These are phyloP conservation scores for Pseudogymnoascus verrucosus DNA, from an alignment of 2,329 filamentous ascomycete genomes.

Conservation along the genomic window DNA sequence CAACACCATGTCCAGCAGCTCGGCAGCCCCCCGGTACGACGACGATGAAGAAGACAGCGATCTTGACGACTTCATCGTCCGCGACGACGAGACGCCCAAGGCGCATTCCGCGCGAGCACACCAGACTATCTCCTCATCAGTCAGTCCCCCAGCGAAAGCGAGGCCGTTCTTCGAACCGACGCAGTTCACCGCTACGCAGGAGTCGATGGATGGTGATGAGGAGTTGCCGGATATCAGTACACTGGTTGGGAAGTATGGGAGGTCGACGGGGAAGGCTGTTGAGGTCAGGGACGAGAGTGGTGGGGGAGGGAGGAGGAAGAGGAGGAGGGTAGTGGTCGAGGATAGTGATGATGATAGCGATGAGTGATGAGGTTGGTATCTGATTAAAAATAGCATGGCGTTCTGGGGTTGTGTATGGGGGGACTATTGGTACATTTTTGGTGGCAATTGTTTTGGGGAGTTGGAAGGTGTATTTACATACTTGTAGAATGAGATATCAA, in stretches of 20 bases:
- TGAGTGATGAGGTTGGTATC: background rate
- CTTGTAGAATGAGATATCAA: background rate
- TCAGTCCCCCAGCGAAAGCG: slow-evolving; percentile 9
- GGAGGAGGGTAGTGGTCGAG: slow-evolving; percentile 4
- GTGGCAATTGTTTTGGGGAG: background rate
- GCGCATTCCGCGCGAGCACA: background rate
- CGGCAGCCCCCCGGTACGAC: slow-evolving; percentile 15
- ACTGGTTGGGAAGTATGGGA: background rate
- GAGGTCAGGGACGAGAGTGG: background rate
- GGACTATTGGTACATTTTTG: background rate
- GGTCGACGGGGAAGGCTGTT: background rate
- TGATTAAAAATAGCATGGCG: background rate
- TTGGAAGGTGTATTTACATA: background rate
- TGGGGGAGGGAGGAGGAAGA: background rate
- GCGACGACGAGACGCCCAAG: slow-evolving; percentile 26
- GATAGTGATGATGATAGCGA: background rate
- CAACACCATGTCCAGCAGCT: slow-evolving; percentile 29
- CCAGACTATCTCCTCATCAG: background rate
- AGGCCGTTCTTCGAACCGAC: slow-evolving; percentile 34
- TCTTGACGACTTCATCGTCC: slow-evolving; percentile 49
- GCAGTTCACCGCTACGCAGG: slow-evolving; percentile 33
- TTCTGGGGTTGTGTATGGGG: background rate
- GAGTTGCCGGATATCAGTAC: slow-evolving; percentile 15
- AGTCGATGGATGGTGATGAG: slow-evolving; percentile 33
- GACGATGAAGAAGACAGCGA: slow-evolving; percentile 41